Evolutionary conservation across 2,329 filamentous ascomycete species (phyloP).

Genomic region (Aureobasidium sp.): DNA sequence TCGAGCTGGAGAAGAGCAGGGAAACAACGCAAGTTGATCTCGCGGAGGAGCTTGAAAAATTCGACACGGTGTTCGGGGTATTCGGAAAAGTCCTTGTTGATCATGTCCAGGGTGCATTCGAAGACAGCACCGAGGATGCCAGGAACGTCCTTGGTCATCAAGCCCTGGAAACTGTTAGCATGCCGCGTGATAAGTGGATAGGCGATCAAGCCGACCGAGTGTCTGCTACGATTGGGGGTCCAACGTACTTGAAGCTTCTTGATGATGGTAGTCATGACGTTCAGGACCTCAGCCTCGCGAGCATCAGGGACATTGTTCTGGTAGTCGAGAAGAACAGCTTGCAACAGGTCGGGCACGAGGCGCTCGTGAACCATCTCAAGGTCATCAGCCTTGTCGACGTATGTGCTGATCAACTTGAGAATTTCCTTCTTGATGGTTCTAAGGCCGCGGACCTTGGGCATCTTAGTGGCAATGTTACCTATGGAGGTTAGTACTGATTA

Average conservation of each 20-base stretch:
- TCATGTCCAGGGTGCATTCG: conserved; percentile 98
- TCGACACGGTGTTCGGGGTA: conserved; percentile 99
- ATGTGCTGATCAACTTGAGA: conserved; percentile 94
- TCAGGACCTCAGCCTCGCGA: conserved; percentile 90
- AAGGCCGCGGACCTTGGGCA: conserved; percentile 89
- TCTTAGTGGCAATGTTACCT: conserved; percentile 93
- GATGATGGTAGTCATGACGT: conserved; percentile 96
- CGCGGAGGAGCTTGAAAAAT: conserved; percentile 93
- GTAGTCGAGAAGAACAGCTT: conserved; percentile 92
- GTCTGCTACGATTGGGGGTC: conserved; percentile 46
- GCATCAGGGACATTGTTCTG: conserved; percentile 94
- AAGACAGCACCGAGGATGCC: conserved; percentile 98
- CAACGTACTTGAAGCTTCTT: conserved; percentile 87
- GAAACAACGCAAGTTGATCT: conserved; percentile 97
- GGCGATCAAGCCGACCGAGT: conserved; percentile 30
- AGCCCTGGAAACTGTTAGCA: conserved; percentile 47
- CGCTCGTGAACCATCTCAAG: conserved; percentile 85
- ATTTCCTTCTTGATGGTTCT: conserved; percentile 99
- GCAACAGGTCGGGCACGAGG: conserved; percentile 91
- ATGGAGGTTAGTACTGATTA: conserved; percentile 28
- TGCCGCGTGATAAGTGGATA: conserved; percentile 19
- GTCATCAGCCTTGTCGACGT: conserved; percentile 96
- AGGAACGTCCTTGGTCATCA: conserved; percentile 98
- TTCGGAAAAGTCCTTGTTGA: conserved; percentile 99
- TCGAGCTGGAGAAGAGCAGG: conserved; percentile 89